Percentiles rank a stretch among this genome's conserved stretches.
phyloP scores from a whole-genome alignment of 2,329 filamentous ascomycete genomes.

The Sporothrix dimorphospora region DNA sequence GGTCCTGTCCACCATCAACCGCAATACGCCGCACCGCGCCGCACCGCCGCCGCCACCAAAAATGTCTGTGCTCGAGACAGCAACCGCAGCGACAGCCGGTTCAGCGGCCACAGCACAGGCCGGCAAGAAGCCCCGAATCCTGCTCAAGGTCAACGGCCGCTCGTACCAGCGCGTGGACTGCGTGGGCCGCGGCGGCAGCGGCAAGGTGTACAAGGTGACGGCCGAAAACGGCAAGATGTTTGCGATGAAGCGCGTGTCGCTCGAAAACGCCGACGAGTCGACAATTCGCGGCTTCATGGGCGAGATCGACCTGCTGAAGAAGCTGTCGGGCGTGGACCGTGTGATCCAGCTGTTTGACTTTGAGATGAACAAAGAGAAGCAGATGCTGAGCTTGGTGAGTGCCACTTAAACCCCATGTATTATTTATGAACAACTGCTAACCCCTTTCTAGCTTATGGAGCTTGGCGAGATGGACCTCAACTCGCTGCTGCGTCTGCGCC shows the following conservation, averaged over 20 bases:
- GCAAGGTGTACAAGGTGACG: constrained; percentile 93
- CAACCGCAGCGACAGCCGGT: constrained; percentile 79
- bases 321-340: constrained; percentile 80
- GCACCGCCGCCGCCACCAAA: constrained; percentile 85
- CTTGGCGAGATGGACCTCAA: constrained; percentile 94
- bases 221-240: constrained; percentile 96
- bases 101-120: constrained; percentile 74
- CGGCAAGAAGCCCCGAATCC: constrained; percentile 72
- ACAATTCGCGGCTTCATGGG: constrained; percentile 88
- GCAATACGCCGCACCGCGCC: constrained; percentile 75
- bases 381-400: constrained; percentile 80
- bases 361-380: constrained; percentile 91
- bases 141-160: constrained; percentile 87
- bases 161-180: constrained; percentile 87
- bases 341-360: constrained; percentile 91
- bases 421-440: background rate
- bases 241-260: constrained; percentile 87
- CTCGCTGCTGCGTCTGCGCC: constrained; percentile 74
- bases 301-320: constrained; percentile 88
- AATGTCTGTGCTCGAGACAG: constrained; percentile 94
- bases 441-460: constrained; percentile 76
- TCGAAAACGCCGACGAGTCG: constrained; percentile 84
- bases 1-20: constrained; percentile 56
- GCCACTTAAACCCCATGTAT: too few species aligned
- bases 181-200: constrained; percentile 89